Evolutionary conservation across 2,329 filamentous ascomycete species (phyloP).

Genomic region (Sclerotinia sclerotiorum): DNA sequence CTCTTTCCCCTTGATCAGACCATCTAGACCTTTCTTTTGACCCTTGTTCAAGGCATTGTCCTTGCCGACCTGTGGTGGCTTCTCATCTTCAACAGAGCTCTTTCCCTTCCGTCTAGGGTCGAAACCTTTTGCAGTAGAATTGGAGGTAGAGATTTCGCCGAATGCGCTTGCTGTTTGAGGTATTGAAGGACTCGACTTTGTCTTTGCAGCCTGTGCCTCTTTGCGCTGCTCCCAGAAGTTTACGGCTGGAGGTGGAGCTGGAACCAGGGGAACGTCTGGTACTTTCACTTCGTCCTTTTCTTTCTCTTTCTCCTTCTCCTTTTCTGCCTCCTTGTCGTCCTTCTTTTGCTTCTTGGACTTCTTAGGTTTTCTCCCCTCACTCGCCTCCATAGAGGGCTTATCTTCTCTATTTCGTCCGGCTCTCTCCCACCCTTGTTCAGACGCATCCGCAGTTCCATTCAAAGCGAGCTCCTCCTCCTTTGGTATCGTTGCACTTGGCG

Average conservation of each 20-base stretch:
- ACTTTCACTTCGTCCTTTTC: conserved; percentile 60
- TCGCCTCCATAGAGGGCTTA: conserved; percentile 49
- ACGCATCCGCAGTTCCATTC: conserved; percentile 59
- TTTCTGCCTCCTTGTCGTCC: conserved; percentile 48
- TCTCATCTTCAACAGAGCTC: conserved; percentile 42
- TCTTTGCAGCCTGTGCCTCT: conserved; percentile 58
- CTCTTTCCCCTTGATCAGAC: conserved; percentile 35
- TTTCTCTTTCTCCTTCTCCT: conserved; percentile 59
- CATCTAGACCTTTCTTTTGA: conserved; percentile 46
- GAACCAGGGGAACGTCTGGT: conserved; percentile 57
- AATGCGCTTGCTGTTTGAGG: conserved; percentile 26
- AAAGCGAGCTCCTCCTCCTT: conserved; percentile 58
- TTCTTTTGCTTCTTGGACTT: conserved; percentile 40
- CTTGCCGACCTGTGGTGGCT: conserved; percentile 38
- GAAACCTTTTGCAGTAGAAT: conserved; percentile 36
- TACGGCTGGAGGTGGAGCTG: conserved; percentile 78
- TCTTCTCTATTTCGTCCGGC: conserved; percentile 63
- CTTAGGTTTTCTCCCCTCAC: conserved; percentile 36
- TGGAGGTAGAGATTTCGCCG: conserved; percentile 26
- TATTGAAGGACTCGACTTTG: conserved; percentile 40
- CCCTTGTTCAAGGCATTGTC: conserved; percentile 41
- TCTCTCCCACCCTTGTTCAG: conserved; percentile 65
- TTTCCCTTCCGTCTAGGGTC: conserved; percentile 46
- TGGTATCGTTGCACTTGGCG: conserved; percentile 50
- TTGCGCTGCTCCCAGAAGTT: conserved; percentile 86